phyloP scores from a whole-genome alignment of 768 basidiomycete genomes.

The Candolleomyces eurysporus region DNA sequence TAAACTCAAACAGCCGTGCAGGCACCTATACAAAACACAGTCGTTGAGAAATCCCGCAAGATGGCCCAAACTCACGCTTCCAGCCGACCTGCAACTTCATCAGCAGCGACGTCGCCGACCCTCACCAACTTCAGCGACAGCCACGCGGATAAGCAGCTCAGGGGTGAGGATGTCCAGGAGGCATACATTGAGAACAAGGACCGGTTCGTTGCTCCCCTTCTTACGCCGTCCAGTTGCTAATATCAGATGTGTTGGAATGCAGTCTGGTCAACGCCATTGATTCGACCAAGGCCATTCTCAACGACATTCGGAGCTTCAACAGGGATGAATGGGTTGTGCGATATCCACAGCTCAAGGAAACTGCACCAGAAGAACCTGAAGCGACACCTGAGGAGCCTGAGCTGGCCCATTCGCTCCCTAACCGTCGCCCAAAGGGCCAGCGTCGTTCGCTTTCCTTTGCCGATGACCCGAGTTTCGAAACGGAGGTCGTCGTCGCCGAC shows the following conservation, averaged over 20 bases:
- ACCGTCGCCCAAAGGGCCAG: constrained; percentile 32
- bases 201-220: constrained; percentile 46
- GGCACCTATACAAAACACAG: not conserved
- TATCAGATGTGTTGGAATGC: not conserved
- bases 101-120: constrained; percentile 19
- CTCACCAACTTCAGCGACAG: constrained; percentile 23
- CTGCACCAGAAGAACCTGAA: constrained; percentile 22
- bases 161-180: constrained; percentile 72
- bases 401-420: constrained; percentile 21
- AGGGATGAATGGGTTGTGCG: constrained; percentile 84
- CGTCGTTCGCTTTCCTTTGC: constrained; percentile 81
- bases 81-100: constrained; percentile 22
- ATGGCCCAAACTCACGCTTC: constrained; percentile 46
- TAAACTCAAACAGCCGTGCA: not conserved
- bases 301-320: constrained; percentile 76
- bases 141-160: constrained; percentile 44
- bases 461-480: constrained; percentile 71
- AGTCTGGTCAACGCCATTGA: constrained; percentile 81
- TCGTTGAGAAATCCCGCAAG: constrained; percentile 3
- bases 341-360: constrained; percentile 74
- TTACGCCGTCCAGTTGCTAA: constrained; percentile 6
- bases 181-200: constrained; percentile 75
- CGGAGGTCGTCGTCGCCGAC: constrained; percentile 57
- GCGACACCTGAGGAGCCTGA: constrained; percentile 14
- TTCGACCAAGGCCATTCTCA: constrained; percentile 63